Conservation (phyloP, 1,284 basidiomycete genomes). For the Athelia sp. region DNA sequence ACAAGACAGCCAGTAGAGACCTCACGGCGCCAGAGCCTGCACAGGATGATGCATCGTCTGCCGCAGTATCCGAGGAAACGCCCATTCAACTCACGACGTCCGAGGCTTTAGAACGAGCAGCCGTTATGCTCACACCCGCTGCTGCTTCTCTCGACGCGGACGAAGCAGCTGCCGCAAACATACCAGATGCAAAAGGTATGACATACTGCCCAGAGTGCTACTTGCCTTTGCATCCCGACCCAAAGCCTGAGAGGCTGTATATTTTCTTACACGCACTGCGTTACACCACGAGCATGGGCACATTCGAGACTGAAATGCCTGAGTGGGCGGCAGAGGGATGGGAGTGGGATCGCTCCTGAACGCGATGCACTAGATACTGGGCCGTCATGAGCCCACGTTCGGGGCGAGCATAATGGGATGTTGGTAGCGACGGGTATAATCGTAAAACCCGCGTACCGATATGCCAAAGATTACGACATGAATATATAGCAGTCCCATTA, state of each 20-base stretch:
- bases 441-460: no score
- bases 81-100: slow-evolving; percentile 37
- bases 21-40: background rate
- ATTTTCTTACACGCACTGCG: slow-evolving; percentile 90
- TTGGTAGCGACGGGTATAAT: no score
- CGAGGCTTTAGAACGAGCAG: slow-evolving; percentile 39
- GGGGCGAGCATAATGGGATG: no score
- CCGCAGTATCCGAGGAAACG: slow-evolving; percentile 9
- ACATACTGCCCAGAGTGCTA: slow-evolving; percentile 84
- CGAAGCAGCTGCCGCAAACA: slow-evolving; percentile 20
- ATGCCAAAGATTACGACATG: background rate
- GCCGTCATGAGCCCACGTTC: no score
- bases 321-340: slow-evolving; percentile 66
- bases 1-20: slow-evolving; percentile 6
- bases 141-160: slow-evolving; percentile 17
- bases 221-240: slow-evolving; percentile 86
- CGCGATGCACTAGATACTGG: no score
- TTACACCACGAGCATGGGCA: slow-evolving; percentile 74
- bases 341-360: slow-evolving; percentile 42
- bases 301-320: slow-evolving; percentile 73
- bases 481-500: background rate
- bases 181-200: slow-evolving; percentile 20
- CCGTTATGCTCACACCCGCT: slow-evolving; percentile 25
- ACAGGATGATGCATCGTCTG: slow-evolving; percentile 5
- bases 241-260: slow-evolving; percentile 83